Evolutionary conservation across 2,329 filamentous ascomycete species (phyloP).

Genomic region (Colletotrichum viniferum): DNA sequence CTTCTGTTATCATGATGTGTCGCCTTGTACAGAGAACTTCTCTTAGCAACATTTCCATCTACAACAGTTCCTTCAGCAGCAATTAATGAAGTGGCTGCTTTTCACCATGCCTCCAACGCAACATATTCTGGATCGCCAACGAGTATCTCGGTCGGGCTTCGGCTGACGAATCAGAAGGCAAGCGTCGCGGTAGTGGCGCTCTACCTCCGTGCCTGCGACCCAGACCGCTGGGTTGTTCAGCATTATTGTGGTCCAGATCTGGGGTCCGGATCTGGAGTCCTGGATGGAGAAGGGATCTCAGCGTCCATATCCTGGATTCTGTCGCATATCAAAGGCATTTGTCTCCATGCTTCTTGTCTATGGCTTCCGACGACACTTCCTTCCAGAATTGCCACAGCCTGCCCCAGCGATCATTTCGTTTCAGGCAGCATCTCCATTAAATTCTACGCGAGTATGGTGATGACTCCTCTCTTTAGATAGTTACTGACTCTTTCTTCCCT

Average conservation of each 20-base stretch:
- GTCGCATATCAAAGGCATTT: too few species aligned
- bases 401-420: too few species aligned
- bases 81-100: neutral
- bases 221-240: neutral
- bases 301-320: too few species aligned
- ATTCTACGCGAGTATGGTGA: too few species aligned
- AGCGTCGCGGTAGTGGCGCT: neutral
- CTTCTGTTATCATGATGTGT: neutral
- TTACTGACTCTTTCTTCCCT: too few species aligned
- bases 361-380: too few species aligned
- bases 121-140: neutral
- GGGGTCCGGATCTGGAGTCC: neutral
- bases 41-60: neutral
- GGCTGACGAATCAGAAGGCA: neutral
- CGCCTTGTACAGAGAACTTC: neutral
- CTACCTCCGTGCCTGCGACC: neutral
- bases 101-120: neutral
- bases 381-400: too few species aligned
- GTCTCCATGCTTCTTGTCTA: too few species aligned
- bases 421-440: fast-evolving
- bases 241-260: neutral
- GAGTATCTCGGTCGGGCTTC: neutral
- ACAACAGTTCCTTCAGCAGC: neutral
- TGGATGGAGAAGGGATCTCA: neutral
- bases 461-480: too few species aligned